phyloP scores from a whole-genome alignment of 768 basidiomycete genomes.

The Tylopilus subfusipes region DNA sequence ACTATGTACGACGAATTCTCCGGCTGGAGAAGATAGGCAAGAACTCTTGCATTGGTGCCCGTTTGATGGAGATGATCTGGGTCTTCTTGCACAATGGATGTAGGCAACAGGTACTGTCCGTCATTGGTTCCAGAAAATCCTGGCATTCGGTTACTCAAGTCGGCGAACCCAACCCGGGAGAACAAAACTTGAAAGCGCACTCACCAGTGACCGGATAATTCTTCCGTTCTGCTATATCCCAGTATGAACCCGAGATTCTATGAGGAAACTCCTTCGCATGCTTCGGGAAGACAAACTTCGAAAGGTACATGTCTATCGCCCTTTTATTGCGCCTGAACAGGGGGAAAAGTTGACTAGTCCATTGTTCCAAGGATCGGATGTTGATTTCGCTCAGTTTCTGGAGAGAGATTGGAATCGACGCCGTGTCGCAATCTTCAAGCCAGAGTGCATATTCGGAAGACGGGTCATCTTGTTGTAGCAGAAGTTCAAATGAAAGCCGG shows the following conservation, averaged over 20 bases:
- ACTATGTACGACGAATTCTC: neutral
- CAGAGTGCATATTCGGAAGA: conserved; percentile 32
- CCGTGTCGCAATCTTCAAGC: conserved; percentile 15
- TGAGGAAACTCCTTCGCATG: conserved; percentile 35
- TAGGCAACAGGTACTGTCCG: too few species aligned
- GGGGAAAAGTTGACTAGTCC: neutral
- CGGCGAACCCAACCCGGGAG: too few species aligned
- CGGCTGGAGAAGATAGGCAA: neutral
- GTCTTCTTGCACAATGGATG: neutral
- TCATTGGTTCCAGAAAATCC: neutral
- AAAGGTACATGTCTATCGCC: conserved; percentile 33
- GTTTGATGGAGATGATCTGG: neutral
- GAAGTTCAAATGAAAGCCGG: conserved; percentile 24
- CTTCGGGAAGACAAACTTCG: conserved; percentile 35
- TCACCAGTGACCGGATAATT: neutral
- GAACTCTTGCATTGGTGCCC: too few species aligned
- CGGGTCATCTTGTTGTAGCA: conserved; percentile 32
- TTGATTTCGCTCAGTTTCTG: conserved; percentile 22
- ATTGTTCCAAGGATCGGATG: conserved; percentile 27
- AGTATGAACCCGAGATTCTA: conserved; percentile 34
- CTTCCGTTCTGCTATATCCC: conserved; percentile 35
- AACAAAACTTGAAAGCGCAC: too few species aligned
- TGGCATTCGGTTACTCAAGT: too few species aligned
- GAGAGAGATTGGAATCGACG: conserved; percentile 19
- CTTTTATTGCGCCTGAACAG: too few species aligned